Conservation (phyloP, 768 basidiomycete genomes). For the Rhodotorula paludigena region DNA sequence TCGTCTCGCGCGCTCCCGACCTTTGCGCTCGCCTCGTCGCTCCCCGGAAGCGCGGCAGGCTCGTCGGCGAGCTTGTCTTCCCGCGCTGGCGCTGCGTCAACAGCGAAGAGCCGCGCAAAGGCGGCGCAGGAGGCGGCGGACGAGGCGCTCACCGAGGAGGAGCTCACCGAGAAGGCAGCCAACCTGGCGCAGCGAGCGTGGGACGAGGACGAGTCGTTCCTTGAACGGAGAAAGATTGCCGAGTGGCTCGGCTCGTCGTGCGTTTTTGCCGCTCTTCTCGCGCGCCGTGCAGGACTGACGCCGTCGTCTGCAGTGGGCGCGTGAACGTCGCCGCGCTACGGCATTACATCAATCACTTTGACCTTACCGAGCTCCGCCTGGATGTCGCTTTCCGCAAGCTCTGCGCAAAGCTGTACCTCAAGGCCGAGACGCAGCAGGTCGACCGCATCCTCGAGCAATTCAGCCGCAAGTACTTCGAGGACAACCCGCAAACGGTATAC, state of each 20-base stretch:
- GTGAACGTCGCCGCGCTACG: slow-evolving; percentile 70
- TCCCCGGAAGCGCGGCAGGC: too few relatives aligned
- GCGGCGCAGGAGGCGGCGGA: slow-evolving; percentile 4
- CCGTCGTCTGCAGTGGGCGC: slow-evolving; percentile 54
- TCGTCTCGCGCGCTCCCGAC: too few relatives aligned
- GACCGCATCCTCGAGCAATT: slow-evolving; percentile 93
- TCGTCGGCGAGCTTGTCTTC: too few relatives aligned
- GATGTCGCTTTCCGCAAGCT: slow-evolving; percentile 85
- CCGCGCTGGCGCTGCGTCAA: too few relatives aligned
- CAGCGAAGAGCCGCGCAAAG: too few relatives aligned
- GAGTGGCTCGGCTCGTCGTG: slow-evolving; percentile 92
- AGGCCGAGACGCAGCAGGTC: slow-evolving; percentile 95
- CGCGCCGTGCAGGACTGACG: slow-evolving; percentile 5
- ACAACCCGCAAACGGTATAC: slow-evolving; percentile 74
- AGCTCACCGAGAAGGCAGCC: slow-evolving; percentile 54
- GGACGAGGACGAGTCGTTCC: slow-evolving; percentile 76
- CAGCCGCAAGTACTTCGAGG: slow-evolving; percentile 82
- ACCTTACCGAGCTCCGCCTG: slow-evolving; percentile 73
- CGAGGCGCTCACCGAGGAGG: slow-evolving; percentile 2
- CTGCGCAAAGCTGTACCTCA: slow-evolving; percentile 85
- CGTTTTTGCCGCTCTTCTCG: background rate
- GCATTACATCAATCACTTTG: slow-evolving; percentile 81
- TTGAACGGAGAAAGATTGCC: slow-evolving; percentile 85
- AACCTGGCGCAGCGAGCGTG: slow-evolving; percentile 74
- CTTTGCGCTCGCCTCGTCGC: too few relatives aligned